Base-by-base conservation (phyloP, 805 yeast genomes). In the Lipomyces spencermartinsiae region DNA sequence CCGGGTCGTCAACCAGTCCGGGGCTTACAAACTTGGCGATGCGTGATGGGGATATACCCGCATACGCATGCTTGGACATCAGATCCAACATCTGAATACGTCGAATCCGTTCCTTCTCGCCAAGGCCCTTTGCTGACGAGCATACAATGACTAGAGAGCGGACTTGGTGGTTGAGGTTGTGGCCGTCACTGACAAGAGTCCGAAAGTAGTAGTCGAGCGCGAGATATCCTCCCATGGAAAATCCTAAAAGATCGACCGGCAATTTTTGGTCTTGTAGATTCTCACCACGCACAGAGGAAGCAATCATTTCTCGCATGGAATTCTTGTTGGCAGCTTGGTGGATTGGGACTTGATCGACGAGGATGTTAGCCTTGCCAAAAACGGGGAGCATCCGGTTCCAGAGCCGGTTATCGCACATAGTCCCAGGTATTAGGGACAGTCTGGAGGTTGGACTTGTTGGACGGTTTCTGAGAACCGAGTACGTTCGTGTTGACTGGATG, bases 341-440 rank as follows among this genome's bases (percentile, higher is more conserved):
- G 7, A 57, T 12, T 8, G 43, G 59, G 14, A 57, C 59, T 7
- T 19, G 31, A 9, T 10, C 59, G 29, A 14, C 12, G 12, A 34
- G 29, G 33, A 34, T 4, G 7, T 35, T 19, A 29, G 10, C 46
- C 10, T 25, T 8, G 8, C 25, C 46, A n/a, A 57, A 19, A 1
- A 9, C 46, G 16, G 59, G 59, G 5, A 57, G 46, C 43, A 57
- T 33, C 4, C 31, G 29, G 3, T 25, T 34, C 59, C 59, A 57
- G 8, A 57, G 49, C 59, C 59, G 59, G 22, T 57, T 22, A 25
- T 57, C 59, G 46, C 59, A 57, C 59, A 34, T 33, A 10, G 59
- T 57, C 14, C 59, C 59, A 7, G 59, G 59, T 4, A 57, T 2
- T n/a, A 57, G 46, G 8, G 22, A 10, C 12, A 57, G 59, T 29